A percentile compares a stretch with the other conserved stretches of the same genome.
Conservation (phyloP, 2,329 filamentous ascomycete genomes). For the Aspergillus sclerotialis region DNA sequence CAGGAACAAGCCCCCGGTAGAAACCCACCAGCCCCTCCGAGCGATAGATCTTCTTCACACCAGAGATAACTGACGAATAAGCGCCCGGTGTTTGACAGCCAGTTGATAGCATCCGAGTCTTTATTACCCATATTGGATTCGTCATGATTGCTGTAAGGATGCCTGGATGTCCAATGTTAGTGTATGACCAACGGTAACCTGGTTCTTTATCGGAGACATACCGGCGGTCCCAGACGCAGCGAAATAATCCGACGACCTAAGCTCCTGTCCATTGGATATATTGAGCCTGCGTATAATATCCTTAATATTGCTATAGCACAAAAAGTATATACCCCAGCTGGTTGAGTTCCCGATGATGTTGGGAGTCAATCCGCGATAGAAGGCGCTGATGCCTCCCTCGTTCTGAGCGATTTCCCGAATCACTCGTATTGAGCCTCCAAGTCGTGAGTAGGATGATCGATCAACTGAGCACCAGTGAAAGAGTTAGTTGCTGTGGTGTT, state of each 20-base stretch:
- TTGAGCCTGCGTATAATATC: slow-evolving; percentile 41
- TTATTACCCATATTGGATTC: slow-evolving; percentile 97
- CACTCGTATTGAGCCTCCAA: slow-evolving; percentile 49
- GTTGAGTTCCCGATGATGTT: slow-evolving; percentile 87
- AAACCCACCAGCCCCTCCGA: slow-evolving; percentile 73
- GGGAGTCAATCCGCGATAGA: slow-evolving; percentile 84
- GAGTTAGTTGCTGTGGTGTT: too few species aligned
- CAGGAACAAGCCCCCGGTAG: slow-evolving; percentile 78
- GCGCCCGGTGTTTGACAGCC: slow-evolving; percentile 67
- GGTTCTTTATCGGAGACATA: too few species aligned
- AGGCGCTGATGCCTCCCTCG: slow-evolving; percentile 56
- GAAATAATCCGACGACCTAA: slow-evolving; percentile 70
- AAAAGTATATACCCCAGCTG: slow-evolving; percentile 90
- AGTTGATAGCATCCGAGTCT: slow-evolving; percentile 91
- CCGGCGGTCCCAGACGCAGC: slow-evolving; percentile 60
- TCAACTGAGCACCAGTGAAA: slow-evolving; percentile 40
- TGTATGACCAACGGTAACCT: too few species aligned
- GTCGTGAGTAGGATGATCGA: slow-evolving; percentile 41
- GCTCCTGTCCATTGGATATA: slow-evolving; percentile 24
- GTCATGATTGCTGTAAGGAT: slow-evolving; percentile 73
- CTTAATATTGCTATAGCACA: slow-evolving; percentile 60
- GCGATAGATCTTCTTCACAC: slow-evolving; percentile 58
- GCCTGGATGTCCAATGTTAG: too few species aligned
- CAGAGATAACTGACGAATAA: slow-evolving; percentile 70
- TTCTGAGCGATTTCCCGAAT: slow-evolving; percentile 45